These are phyloP conservation scores for Yamadazyma tumulicola DNA, from an alignment of 805 yeast species.

Conservation along the genomic window DNA sequence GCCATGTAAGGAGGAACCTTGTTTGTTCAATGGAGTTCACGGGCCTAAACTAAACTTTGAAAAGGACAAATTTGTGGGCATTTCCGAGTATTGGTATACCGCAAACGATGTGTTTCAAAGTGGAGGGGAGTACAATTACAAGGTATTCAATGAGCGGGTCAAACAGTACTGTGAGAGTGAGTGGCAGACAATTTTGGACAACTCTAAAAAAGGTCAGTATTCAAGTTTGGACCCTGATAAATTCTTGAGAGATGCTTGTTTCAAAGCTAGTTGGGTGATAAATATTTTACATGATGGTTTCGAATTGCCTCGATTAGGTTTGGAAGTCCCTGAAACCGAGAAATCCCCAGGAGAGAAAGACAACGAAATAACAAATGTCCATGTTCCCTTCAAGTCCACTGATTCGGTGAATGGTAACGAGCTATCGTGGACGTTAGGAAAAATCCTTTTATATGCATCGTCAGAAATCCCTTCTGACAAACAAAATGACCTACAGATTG, in stretches of 20 bases:
- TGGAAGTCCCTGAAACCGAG: conserved; percentile 39
- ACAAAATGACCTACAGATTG: conserved; percentile 22
- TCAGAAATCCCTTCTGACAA: conserved; percentile 46
- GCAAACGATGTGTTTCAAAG: conserved; percentile 86
- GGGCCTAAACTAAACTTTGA: conserved; percentile 83
- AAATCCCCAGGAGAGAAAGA: too few relatives aligned
- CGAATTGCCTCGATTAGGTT: conserved; percentile 69
- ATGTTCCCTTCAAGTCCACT: conserved; percentile 77
- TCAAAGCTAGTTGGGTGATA: conserved; percentile 92
- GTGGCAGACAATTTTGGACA: conserved; percentile 56
- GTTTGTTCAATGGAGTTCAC: conserved; percentile 92
- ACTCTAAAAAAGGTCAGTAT: conserved; percentile 55
- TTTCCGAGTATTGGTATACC: conserved; percentile 97
- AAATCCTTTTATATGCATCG: conserved; percentile 78
- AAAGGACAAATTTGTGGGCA: conserved; percentile 82
- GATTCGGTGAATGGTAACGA: conserved; percentile 79
- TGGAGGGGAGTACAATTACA: conserved; percentile 85
- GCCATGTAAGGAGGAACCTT: conserved; percentile 85
- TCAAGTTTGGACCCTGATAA: conserved; percentile 48
- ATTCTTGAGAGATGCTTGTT: conserved; percentile 73
- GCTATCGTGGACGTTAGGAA: conserved; percentile 93
- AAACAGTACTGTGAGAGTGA: conserved; percentile 70
- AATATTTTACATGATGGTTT: conserved; percentile 91
- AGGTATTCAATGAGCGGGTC: conserved; percentile 61
- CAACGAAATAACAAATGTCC: conserved; percentile 26